These are phyloP conservation scores for Globisporangium alternatum DNA, from an alignment of 352 stramenopile species.

Conservation along the genomic window DNA sequence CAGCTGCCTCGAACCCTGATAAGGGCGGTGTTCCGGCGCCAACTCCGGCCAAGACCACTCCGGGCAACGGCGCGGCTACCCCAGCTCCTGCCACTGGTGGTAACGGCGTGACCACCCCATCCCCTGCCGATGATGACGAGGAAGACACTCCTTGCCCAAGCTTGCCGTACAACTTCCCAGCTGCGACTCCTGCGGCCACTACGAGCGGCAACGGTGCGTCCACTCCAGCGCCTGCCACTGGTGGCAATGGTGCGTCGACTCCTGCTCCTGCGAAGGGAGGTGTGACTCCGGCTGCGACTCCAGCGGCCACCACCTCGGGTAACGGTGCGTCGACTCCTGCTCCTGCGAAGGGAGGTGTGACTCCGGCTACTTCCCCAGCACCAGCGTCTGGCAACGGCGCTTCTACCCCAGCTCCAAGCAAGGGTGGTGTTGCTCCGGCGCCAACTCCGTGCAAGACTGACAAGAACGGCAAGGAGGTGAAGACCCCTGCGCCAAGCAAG, in stretches of 20 bases:
- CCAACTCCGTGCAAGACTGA: not conserved
- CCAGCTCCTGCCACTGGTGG: not conserved
- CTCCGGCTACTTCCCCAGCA: no score
- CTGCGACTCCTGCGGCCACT: not conserved
- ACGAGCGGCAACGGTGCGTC: not conserved
- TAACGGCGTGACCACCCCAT: not conserved
- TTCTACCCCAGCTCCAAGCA: not conserved
- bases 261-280: not conserved
- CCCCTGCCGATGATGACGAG: not conserved
- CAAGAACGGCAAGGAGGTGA: not conserved
- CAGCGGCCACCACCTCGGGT: not conserved
- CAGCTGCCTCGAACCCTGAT: no score
- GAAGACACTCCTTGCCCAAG: slow-evolving; percentile 9
- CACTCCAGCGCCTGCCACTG: not conserved
- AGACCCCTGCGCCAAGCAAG: not conserved
- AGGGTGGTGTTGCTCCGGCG: not conserved
- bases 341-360: no score
- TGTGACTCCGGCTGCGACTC: not conserved
- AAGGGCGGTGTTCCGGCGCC: no score
- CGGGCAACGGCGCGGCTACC: not conserved
- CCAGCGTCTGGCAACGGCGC: not conserved
- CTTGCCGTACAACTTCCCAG: slow-evolving; percentile 1
- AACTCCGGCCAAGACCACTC: no score
- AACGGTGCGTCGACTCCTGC: not conserved
- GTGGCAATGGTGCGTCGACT: not conserved